Percentiles rank a stretch among this genome's conserved stretches.
Evolutionary conservation across 257 asterid species (phyloP).

Genomic region (Anisodus tanguticus): DNA sequence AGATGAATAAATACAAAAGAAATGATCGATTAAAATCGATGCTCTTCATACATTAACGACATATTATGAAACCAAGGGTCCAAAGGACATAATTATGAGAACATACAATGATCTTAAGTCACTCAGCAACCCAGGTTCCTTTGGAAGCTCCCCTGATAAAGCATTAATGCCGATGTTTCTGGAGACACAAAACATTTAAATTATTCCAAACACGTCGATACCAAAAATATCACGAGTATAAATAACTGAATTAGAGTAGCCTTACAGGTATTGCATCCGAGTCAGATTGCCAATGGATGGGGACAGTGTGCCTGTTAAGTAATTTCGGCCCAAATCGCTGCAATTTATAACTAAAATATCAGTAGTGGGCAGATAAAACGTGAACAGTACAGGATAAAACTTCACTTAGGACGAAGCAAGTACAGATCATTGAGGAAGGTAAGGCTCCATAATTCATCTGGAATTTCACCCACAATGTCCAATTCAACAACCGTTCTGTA

Average conservation of each 20-base stretch:
- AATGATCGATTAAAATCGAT: background rate
- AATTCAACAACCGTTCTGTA: conserved; percentile 54
- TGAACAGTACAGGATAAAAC: background rate
- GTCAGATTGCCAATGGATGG: conserved; percentile 56
- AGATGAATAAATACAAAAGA: background rate
- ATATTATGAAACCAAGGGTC: background rate
- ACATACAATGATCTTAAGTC: conserved; percentile 59
- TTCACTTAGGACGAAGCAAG: background rate
- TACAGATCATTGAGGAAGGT: conserved; percentile 54
- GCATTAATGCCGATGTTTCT: conserved; percentile 62
- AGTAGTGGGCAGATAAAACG: background rate
- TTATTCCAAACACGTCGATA: background rate
- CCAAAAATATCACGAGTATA: background rate
- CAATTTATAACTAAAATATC: conserved; percentile 15
- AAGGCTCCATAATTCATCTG: conserved; percentile 66
- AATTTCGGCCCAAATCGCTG: conserved; percentile 63
- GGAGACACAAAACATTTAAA: conserved; percentile 11
- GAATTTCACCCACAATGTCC: conserved; percentile 51
- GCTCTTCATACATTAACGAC: background rate
- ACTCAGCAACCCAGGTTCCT: conserved; percentile 65
- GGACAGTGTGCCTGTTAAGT: conserved; percentile 64
- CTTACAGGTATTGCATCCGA: conserved; percentile 74
- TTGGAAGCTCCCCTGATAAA: conserved; percentile 68
- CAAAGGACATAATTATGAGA: background rate
- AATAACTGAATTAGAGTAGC: conserved; percentile 1